Base-by-base conservation (phyloP, 2,329 filamentous ascomycete genomes). In the Pestalotiopsis fici region DNA sequence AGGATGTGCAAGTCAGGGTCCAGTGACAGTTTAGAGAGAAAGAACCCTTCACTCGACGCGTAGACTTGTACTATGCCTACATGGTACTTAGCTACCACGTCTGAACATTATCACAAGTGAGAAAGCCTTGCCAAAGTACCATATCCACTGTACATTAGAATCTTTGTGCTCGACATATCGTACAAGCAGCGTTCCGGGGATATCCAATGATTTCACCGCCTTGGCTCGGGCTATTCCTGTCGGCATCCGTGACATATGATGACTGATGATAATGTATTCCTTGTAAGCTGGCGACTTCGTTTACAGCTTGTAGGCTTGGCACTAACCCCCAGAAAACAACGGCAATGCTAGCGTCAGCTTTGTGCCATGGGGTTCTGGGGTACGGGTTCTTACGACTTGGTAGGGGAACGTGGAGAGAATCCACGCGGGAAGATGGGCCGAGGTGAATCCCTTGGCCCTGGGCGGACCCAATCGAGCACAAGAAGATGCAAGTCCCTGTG, bases 401-500 rank as follows among this genome's bases (percentile, higher is more conserved):
- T 35, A 11, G 31, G 31, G 31, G 31, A 1, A 11, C 31, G 5
- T 35, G 37, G 59, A 47, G 37, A 6, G n/a, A 23, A 25, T 27
- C 59, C 59, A 62, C 25, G 59, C 59, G 59, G 59, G 35, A 62
- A 54, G 61, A 56, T 64, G 47, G 61, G 47, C 47, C 47, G 61
- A 56, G 21, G 55, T 43, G 47, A 43, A 15, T 39, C 21, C 37
- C 59, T 47, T 64, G 61, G 39, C 25, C 31, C 39, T 47, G 13
- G 18, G n/a, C 6, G 60, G 11, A 28, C 23, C 60, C 60, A 63
- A 63, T 63, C 4, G 31, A 35, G 31, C 15, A 21, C 18, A n/a
- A 63, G 39, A 21, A 12, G 35, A 4, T 25, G 37, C n/a, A 37
- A 37, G 27, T 31, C 37, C 27, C 4, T n/a, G 18, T 37, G 59